Conservation (phyloP, 2,329 filamentous ascomycete genomes). For the Colletotrichum scovillei region DNA sequence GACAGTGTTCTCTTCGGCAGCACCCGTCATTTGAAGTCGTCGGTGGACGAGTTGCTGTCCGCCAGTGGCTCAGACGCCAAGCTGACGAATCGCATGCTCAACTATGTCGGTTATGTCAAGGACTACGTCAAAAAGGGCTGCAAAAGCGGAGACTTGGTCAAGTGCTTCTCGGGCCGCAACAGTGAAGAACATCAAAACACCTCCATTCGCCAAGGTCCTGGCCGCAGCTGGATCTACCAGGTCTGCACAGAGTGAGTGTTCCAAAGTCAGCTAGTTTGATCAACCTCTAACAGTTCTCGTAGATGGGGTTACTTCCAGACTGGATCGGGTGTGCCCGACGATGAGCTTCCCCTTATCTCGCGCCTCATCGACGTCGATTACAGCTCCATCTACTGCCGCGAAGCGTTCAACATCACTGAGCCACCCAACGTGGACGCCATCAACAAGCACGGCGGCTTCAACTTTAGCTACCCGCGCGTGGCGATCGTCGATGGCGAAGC, state of each 20-base stretch:
- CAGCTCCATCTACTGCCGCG: conserved; percentile 69
- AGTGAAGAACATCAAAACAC: conserved; percentile 38
- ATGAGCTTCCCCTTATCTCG: conserved; percentile 77
- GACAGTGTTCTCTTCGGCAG: conserved; percentile 53
- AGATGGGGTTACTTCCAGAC: conserved; percentile 85
- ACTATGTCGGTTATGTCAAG: conserved; percentile 62
- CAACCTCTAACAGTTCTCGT: conserved; percentile 33
- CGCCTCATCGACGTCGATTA: conserved; percentile 75
- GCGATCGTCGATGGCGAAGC: conserved; percentile 82
- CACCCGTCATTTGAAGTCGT: conserved; percentile 47
- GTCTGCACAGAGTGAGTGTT: conserved; percentile 63
- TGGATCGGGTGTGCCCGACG: conserved; percentile 73
- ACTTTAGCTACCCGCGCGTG: conserved; percentile 79
- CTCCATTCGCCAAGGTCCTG: conserved; percentile 36
- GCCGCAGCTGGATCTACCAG: conserved; percentile 63
- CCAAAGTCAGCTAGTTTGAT: neutral
- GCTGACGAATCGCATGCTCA: conserved; percentile 58
- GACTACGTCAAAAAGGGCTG: conserved; percentile 39
- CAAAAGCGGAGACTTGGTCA: conserved; percentile 38
- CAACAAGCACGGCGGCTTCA: conserved; percentile 81
- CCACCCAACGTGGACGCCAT: conserved; percentile 73
- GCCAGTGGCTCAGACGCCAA: conserved; percentile 49
- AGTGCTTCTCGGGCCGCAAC: conserved; percentile 46
- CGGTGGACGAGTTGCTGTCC: conserved; percentile 52
- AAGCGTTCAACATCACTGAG: conserved; percentile 75